A percentile compares a stretch with the other conserved stretches of the same genome.
Evolutionary conservation across 1,284 basidiomycete species (phyloP).

Genomic region (Tetrapyrgos nigripes): DNA sequence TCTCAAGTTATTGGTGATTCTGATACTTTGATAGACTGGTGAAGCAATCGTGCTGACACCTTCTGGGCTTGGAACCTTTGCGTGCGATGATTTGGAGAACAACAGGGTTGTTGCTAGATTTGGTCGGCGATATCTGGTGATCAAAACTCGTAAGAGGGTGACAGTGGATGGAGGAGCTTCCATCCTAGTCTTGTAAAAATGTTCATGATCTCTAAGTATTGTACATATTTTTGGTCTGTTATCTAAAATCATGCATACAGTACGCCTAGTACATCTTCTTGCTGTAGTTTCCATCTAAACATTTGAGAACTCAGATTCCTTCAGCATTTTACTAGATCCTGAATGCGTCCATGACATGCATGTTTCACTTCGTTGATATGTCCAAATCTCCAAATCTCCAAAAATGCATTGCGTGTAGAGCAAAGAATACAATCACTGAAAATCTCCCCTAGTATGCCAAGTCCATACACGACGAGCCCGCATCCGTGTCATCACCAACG

Average conservation of each 20-base stretch:
- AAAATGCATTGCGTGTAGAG: slow-evolving; percentile 55
- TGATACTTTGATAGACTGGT: slow-evolving; percentile 69
- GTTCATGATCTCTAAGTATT: neutral
- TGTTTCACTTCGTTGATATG: slow-evolving; percentile 31
- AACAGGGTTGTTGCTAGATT: slow-evolving; percentile 38
- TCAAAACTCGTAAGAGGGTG: slow-evolving; percentile 64
- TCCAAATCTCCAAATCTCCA: slow-evolving; percentile 59
- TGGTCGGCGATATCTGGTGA: slow-evolving; percentile 60
- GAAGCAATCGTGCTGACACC: slow-evolving; percentile 71
- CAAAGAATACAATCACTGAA: slow-evolving; percentile 42
- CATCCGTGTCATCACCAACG: slow-evolving; percentile 26
- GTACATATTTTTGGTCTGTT: neutral
- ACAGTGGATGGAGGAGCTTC: slow-evolving; percentile 71
- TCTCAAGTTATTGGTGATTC: too few species aligned
- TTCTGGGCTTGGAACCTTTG: slow-evolving; percentile 55
- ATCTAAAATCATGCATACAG: neutral
- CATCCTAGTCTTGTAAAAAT: slow-evolving; percentile 46
- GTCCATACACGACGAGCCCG: slow-evolving; percentile 36
- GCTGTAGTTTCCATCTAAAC: neutral
- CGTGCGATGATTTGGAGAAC: neutral
- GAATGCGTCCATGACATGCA: neutral
- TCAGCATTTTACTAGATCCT: neutral
- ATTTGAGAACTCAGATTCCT: neutral
- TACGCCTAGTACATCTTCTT: neutral
- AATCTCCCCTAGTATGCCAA: slow-evolving; percentile 46